Percentiles rank a stretch among this genome's conserved stretches.
Conservation (phyloP, 192 early-diverging fungal species). For the Linnemannia schmuckeri region DNA sequence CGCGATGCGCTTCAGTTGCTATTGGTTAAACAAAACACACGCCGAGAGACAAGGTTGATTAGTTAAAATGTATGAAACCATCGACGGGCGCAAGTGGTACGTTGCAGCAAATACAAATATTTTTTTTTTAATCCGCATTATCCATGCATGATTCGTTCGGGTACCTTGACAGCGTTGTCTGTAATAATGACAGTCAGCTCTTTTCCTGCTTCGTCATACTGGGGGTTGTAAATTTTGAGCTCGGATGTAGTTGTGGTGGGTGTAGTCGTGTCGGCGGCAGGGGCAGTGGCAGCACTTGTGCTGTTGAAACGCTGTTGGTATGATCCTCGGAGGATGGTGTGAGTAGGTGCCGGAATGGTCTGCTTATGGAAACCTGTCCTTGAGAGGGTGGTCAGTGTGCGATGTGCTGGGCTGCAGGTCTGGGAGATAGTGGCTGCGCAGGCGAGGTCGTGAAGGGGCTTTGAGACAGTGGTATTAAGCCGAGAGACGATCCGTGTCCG, state of each 20-base stretch:
- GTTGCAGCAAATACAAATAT: neutral
- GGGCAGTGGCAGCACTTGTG: constrained; percentile 5
- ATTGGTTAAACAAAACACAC: neutral
- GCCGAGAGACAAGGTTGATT: neutral
- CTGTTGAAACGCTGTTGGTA: constrained; percentile 17
- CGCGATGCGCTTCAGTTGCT: constrained; percentile 69
- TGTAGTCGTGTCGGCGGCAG: neutral
- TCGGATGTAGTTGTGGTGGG: neutral
- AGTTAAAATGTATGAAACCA: neutral
- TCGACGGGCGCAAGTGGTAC: neutral
- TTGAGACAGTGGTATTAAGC: neutral
- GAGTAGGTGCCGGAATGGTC: neutral
- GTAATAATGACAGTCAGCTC: constrained; percentile 59
- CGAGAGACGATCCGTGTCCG: neutral
- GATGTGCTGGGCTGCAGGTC: neutral
- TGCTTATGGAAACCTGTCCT: neutral
- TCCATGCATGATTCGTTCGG: neutral
- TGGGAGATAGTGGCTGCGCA: neutral
- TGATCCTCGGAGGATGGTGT: neutral
- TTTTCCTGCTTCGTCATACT: constrained; percentile 56
- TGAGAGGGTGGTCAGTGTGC: neutral
- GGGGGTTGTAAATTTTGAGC: constrained; percentile 47
- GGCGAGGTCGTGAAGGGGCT: neutral
- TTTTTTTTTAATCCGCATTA: neutral
- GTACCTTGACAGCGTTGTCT: constrained; percentile 65